Evolutionary conservation across 2,329 filamentous ascomycete genomes (phyloP), one percentile per base, ranked within the genome.

Genomic region (Penicillium expansum): DNA sequence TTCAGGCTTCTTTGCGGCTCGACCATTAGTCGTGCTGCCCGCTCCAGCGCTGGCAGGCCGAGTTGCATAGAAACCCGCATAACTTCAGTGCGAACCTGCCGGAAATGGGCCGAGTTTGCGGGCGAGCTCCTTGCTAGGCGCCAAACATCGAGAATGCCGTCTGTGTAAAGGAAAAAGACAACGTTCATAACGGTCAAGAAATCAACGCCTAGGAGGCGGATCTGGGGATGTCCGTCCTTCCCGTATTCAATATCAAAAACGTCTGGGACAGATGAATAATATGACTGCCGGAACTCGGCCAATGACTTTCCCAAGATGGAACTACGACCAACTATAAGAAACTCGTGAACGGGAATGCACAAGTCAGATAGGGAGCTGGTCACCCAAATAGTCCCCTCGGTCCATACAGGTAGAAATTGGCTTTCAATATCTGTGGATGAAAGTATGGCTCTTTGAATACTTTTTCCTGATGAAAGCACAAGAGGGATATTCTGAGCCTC

Each of bases 81-180:
- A n/a, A 97, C 77, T 69, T 97, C 93, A 0, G 80, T 82, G 20
- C 93, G 87, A 18, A 96, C 82, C 67, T 92, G 86, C 24, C 92
- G 88, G 71, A 91, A 96, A 39, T 89, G 83, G 64, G 84, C 82
- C 0, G 90, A 87, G 69, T 88, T 78, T 11, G 83, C 77, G 3
- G 86, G 83, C 20, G 85, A 83, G 60, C 86, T 83, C 60, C 79
- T 84, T 5, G 87, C 87, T 60, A 89, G 87, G 62, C 92, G 90
- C 94, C 94, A 97, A 18, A 92, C 89, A 57, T 94, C 91, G 32
- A 96, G 81, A 16, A 92, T 77, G 4, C 79, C 80, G 69, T 97
- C 94, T 6, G 86, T 87, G 71, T 97, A 97, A 8, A 88, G 70
- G 67, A 91, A 97, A 10, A 93, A 78, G 1, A 89, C 83, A 10